Evolutionary conservation across 2,329 filamentous ascomycete species (phyloP).

Genomic region (Calonectria leucothoes): DNA sequence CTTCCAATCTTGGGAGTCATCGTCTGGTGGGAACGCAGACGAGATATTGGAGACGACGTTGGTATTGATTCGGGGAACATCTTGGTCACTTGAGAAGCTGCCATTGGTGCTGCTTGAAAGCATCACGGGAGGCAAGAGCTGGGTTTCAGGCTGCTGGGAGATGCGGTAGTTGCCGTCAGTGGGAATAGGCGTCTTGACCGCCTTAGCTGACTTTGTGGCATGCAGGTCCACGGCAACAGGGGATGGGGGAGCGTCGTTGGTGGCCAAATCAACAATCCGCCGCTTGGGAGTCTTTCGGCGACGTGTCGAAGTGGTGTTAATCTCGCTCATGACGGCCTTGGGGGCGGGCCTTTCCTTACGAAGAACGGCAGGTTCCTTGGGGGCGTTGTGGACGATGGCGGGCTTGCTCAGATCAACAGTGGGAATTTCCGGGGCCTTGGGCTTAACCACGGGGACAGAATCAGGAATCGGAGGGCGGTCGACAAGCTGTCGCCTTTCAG

Average conservation of each 20-base stretch:
- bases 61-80: constrained; percentile 41
- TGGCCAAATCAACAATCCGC: constrained; percentile 73
- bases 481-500: constrained; percentile 85
- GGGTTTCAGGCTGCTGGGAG: constrained; percentile 55
- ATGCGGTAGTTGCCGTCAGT: constrained; percentile 56
- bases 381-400: constrained; percentile 65
- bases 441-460: constrained; percentile 82
- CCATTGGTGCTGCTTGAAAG: constrained; percentile 49
- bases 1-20: constrained; percentile 48
- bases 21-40: constrained; percentile 28
- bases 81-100: constrained; percentile 35
- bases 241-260: constrained; percentile 54
- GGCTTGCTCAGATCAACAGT: constrained; percentile 77
- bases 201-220: constrained; percentile 30
- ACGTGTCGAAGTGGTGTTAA: constrained; percentile 68
- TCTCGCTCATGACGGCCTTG: constrained; percentile 67
- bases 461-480: constrained; percentile 83
- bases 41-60: constrained; percentile 34
- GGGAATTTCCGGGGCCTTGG: constrained; percentile 70
- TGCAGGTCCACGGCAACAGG: constrained; percentile 45
- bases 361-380: constrained; percentile 62
- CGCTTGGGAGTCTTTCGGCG: constrained; percentile 71
- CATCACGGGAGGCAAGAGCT: constrained; percentile 45
- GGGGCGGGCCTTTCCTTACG: constrained; percentile 70
- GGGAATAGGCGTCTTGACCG: constrained; percentile 33